Conservation (phyloP, 345 rosid species). For the Populus davidiana region DNA sequence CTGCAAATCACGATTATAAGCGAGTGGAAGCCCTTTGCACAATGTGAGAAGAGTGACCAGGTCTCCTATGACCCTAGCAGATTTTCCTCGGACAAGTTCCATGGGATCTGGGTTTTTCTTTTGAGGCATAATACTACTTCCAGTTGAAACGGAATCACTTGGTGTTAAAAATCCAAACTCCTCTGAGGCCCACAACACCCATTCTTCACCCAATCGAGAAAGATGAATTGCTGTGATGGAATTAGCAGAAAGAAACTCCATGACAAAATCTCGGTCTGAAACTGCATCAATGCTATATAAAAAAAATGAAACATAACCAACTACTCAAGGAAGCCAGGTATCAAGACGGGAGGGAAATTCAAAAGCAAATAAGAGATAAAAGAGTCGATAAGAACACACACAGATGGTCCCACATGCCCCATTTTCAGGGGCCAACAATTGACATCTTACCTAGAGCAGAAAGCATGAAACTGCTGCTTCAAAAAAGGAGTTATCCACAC, state of each 20-base stretch:
- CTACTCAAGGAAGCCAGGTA: not conserved
- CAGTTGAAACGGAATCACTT: conserved; percentile 87
- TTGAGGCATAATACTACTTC: conserved; percentile 99
- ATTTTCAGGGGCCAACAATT: not conserved
- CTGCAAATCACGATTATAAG: conserved; percentile 94
- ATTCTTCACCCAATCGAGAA: conserved; percentile 94
- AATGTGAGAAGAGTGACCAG: conserved; percentile 74
- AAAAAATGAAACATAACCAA: conserved; percentile 16
- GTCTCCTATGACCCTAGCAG: conserved; percentile 81
- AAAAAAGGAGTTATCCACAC: not conserved
- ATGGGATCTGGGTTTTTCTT: conserved; percentile 98
- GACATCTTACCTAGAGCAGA: not conserved
- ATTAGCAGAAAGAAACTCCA: conserved; percentile 78
- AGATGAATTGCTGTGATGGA: conserved; percentile 79
- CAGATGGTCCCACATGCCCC: not conserved
- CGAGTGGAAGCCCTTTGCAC: conserved; percentile 98
- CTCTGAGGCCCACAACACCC: conserved; percentile 99
- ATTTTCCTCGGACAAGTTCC: conserved; percentile 96
- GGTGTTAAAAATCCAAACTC: conserved; percentile 90
- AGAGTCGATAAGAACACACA: not conserved
- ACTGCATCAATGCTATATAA: conserved; percentile 82
- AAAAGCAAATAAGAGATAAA: not conserved
- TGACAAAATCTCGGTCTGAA: conserved; percentile 82
- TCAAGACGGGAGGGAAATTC: not conserved
- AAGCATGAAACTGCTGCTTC: not conserved